Evolutionary conservation across 2,329 filamentous ascomycete species (phyloP).

Genomic region (Moelleriella libera): DNA sequence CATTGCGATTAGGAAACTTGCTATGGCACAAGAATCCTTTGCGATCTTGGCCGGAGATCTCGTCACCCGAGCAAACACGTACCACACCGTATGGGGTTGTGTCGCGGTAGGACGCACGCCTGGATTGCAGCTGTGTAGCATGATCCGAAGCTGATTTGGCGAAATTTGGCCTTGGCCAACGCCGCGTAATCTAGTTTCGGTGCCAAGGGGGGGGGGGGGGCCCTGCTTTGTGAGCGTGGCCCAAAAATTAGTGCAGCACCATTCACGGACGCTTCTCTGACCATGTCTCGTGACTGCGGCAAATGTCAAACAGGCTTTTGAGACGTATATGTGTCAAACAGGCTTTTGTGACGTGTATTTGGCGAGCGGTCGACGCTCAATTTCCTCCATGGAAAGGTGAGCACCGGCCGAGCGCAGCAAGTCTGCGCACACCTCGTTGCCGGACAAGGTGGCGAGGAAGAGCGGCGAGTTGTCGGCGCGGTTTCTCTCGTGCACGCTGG

Average conservation of each 20-base stretch:
- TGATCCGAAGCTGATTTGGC: too few species aligned
- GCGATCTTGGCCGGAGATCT: too few species aligned
- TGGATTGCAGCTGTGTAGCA: too few species aligned
- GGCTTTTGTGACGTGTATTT: conserved; percentile 6
- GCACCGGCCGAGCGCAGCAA: conserved; percentile 46
- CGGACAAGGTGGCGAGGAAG: conserved; percentile 45
- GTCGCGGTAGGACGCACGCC: too few species aligned
- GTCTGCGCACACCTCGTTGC: conserved; percentile 35
- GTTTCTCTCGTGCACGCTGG: conserved; percentile 54
- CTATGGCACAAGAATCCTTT: neutral
- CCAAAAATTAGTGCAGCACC: too few species aligned
- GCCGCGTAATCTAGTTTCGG: too few species aligned
- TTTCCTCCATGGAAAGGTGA: conserved; percentile 32
- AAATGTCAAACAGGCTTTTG: neutral
- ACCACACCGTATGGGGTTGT: too few species aligned
- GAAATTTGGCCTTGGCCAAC: too few species aligned
- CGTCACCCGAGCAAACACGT: too few species aligned
- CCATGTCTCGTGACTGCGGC: neutral
- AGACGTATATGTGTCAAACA: conserved; percentile 1
- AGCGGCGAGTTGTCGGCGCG: conserved; percentile 51
- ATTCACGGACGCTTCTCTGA: too few species aligned
- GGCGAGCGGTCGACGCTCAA: conserved; percentile 14
- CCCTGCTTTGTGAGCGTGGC: too few species aligned
- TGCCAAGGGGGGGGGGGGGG: too few species aligned
- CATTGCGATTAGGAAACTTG: neutral